phyloP scores from a whole-genome alignment of 1,139 yeast species.

The Chernovozyma sophiae-reginae region DNA sequence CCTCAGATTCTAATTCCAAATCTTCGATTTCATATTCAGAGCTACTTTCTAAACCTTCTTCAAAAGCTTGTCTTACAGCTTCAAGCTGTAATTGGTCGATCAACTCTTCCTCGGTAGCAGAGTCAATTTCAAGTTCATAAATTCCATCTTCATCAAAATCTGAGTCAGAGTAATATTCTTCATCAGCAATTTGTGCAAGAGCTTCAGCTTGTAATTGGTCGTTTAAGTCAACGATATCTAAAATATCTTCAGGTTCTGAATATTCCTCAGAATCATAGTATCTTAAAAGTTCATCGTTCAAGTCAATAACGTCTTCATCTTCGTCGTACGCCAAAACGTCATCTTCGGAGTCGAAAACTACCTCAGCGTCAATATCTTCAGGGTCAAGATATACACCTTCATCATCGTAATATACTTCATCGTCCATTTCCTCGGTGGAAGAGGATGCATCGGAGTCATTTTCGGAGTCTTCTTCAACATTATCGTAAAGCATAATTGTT shows the following conservation, averaged over 20 bases:
- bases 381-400: slow-evolving; percentile 3
- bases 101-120: slow-evolving; percentile 31
- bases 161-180: slow-evolving; percentile 10
- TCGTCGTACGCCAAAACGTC: slow-evolving; percentile 9
- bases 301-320: slow-evolving; percentile 23
- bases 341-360: slow-evolving; percentile 10
- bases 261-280: slow-evolving; percentile 30
- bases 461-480: slow-evolving; percentile 2
- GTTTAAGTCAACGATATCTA: slow-evolving; percentile 32
- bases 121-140: slow-evolving; percentile 21
- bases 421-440: slow-evolving; percentile 8
- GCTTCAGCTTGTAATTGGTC: slow-evolving; percentile 36
- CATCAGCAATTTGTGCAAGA: slow-evolving; percentile 13
- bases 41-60: slow-evolving; percentile 32
- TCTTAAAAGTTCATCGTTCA: slow-evolving; percentile 38
- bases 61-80: slow-evolving; percentile 37
- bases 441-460: slow-evolving; percentile 8
- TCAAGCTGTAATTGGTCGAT: slow-evolving; percentile 36
- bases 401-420: slow-evolving; percentile 5
- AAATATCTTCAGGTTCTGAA: slow-evolving; percentile 29
- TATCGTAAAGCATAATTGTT: slow-evolving; percentile 8
- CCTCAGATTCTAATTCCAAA: slow-evolving; percentile 22
- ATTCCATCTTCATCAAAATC: slow-evolving; percentile 14
- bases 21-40: slow-evolving; percentile 23
- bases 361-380: slow-evolving; percentile 13